A percentile compares a stretch with the other conserved stretches of the same genome.
phyloP scores from a whole-genome alignment of 2,329 filamentous ascomycete species.

The Blastomyces parvus region DNA sequence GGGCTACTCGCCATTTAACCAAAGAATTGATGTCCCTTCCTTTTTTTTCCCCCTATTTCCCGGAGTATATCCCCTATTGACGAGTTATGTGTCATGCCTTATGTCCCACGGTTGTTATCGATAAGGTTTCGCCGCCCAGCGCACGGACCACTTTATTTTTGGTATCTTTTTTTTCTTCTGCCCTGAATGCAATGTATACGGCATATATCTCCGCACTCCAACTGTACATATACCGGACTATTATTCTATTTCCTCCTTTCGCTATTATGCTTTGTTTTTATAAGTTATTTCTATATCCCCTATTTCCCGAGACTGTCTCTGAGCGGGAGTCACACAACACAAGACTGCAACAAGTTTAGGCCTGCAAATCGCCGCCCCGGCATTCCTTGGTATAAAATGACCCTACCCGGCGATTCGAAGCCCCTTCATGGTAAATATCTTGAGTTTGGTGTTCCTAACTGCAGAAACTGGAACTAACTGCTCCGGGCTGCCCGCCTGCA shows the following conservation, averaged over 20 bases:
- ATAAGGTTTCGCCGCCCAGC: conserved; percentile 3
- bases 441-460: conserved; percentile 19
- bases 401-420: conserved; percentile 29
- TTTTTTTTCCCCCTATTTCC: neutral
- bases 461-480: conserved; percentile 23
- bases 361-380: neutral
- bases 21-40: neutral
- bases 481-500: neutral
- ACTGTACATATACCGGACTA: conserved; percentile 9
- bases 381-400: conserved; percentile 2
- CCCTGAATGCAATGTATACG: neutral
- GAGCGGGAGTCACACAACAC: neutral
- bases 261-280: conserved; percentile 6
- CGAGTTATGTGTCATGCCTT: neutral
- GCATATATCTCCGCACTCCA: conserved; percentile 5
- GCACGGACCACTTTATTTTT: conserved; percentile 12
- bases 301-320: neutral
- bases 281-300: neutral
- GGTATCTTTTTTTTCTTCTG: conserved; percentile 19
- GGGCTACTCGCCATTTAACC: no score
- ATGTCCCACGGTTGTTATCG: neutral
- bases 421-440: conserved; percentile 30
- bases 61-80: neutral
- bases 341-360: neutral
- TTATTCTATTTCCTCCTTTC: neutral